Evolutionary conservation across 2,329 filamentous ascomycete species (phyloP).

Genomic region (Sporothrix sp.): DNA sequence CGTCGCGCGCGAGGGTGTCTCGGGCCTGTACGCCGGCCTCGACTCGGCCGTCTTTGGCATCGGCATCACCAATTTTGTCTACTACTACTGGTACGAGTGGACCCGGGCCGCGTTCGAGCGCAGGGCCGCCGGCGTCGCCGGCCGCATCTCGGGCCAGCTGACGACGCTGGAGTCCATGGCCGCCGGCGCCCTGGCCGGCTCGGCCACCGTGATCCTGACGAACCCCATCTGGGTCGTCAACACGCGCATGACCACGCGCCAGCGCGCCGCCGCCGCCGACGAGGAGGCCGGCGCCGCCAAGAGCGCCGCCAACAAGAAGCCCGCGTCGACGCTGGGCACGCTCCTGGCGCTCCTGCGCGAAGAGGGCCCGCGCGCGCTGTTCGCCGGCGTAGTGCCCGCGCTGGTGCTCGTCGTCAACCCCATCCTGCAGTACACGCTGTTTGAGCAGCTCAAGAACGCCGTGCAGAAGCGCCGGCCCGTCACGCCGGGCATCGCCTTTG

Average conservation of each 20-base stretch:
- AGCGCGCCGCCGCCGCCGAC: conserved; percentile 34
- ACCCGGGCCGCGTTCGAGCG: conserved; percentile 77
- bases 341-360: conserved; percentile 69
- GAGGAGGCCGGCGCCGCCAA: conserved; percentile 11
- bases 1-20: conserved; percentile 79
- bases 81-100: conserved; percentile 99
- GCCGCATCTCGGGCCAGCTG: conserved; percentile 65
- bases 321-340: conserved; percentile 60
- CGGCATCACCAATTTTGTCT: conserved; percentile 97
- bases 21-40: conserved; percentile 83
- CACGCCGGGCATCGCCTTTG: conserved; percentile 78
- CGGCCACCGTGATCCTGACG: conserved; percentile 87
- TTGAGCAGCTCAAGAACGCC: conserved; percentile 92
- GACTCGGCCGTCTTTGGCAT: conserved; percentile 95
- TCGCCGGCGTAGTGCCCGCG: conserved; percentile 85
- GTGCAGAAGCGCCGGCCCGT: conserved; percentile 57
- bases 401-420: conserved; percentile 95
- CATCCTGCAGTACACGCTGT: conserved; percentile 96
- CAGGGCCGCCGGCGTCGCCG: conserved; percentile 50
- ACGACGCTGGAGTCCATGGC: conserved; percentile 91
- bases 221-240: conserved; percentile 99
- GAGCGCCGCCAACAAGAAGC: conserved; percentile 32
- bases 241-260: conserved; percentile 91
- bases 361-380: conserved; percentile 77
- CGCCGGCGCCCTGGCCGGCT: conserved; percentile 85